A percentile compares a stretch with the other conserved stretches of the same genome.
These are phyloP conservation scores for Podospora tetraspora DNA, from an alignment of 495 filamentous ascomycete genomes.

Conservation along the genomic window DNA sequence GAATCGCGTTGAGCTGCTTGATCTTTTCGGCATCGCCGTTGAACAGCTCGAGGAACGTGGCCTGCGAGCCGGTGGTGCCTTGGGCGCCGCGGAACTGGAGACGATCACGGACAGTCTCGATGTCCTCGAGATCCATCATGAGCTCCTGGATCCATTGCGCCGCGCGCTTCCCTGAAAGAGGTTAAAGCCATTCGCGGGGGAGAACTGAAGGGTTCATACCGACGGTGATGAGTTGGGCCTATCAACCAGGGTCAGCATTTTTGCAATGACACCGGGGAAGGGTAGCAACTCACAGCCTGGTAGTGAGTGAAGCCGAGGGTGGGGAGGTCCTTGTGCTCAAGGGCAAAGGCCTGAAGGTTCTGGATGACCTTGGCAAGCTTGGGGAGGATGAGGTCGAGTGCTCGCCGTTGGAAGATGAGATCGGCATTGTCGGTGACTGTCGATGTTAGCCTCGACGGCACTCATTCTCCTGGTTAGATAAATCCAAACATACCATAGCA, in stretches of 20 bases:
- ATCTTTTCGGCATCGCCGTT: conserved; percentile 72
- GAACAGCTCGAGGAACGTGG: conserved; percentile 74
- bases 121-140: conserved; percentile 76
- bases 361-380: conserved; percentile 82
- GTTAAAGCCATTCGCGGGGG: not conserved
- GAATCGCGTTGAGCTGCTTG: conserved; percentile 57
- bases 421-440: conserved; percentile 68
- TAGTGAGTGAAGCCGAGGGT: conserved; percentile 81
- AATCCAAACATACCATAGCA: conserved; percentile 24
- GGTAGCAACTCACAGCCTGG: conserved; percentile 39
- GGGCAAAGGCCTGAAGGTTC: conserved; percentile 71
- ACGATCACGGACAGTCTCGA: conserved; percentile 66
- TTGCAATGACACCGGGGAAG: not conserved
- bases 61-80: conserved; percentile 47
- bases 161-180: conserved; percentile 49
- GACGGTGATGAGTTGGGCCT: conserved; percentile 60
- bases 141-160: conserved; percentile 84
- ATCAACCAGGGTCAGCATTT: not conserved
- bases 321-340: conserved; percentile 61
- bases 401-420: conserved; percentile 59
- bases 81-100: conserved; percentile 64
- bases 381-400: conserved; percentile 69
- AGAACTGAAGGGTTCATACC: conserved; percentile 25
- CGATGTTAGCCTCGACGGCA: not conserved
- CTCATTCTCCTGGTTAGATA: not conserved